Evolutionary conservation across 2,329 filamentous ascomycete species (phyloP), one percentile per base, ranked within the genome.

Genomic region (Colletotrichum sp.): DNA sequence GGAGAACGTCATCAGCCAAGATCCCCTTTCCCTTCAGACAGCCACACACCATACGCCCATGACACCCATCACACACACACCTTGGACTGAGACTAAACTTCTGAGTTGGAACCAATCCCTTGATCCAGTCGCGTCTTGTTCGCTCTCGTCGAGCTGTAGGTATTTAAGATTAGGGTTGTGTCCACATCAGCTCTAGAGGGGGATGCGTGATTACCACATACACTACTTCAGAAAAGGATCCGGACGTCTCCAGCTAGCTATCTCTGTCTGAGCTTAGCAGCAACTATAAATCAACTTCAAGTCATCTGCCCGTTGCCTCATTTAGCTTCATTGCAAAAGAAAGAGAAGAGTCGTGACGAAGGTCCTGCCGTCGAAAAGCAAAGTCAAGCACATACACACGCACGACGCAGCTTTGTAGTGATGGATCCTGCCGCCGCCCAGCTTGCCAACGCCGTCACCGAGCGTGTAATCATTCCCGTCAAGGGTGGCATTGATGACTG

Each of bases 401-500:
- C 59, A 9, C 26, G 44, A 22, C 44, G n/a, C 64, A 57, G 44
- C 24, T 64, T 65, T n/a, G 28, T 26, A 36, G 24, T 12, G 52
- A 78, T 78, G 76, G 76, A 78, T 39, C 60, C 75, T 13, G 44
- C n/a, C 18, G 63, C 69, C 55, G 39, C 72, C 15, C 75, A 75
- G 52, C 64, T 77, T 48, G n/a, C 64, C 59, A 78, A 75, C 71
- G 76, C 76, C 57, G 71, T 78, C 65, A 77, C 76, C 52, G 74
- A 77, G 60, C 75, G 76, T n/a, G 63, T 78, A 15, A 80, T 80
- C 32, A 77, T 82, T 63, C 77, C 80, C 28, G 79, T 80, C 32
- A 77, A 76, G 28, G 79, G 79, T 16, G 77, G 77, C 60, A 77
- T 81, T n/a, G 79, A 80, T 28, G 74, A 79, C 36, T 83, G 81